Conservation (phyloP, 2,329 filamentous ascomycete genomes). For the Colletotrichum camelliae region DNA sequence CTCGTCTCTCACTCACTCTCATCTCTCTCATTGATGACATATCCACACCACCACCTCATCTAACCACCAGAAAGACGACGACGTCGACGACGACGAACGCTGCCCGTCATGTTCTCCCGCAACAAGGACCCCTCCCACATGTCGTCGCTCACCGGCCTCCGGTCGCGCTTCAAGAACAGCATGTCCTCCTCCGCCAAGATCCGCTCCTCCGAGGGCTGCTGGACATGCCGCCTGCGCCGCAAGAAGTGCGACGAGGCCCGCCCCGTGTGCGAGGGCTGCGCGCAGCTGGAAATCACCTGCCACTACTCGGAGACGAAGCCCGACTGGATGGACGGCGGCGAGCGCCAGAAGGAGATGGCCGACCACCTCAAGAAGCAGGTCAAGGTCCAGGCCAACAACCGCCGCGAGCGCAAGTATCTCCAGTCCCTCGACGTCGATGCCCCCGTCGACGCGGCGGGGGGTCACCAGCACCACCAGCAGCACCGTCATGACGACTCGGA, state of each 20-base stretch:
- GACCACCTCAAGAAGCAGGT: conserved; percentile 27
- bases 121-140: not conserved
- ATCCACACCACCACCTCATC: not conserved
- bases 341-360: conserved; percentile 27
- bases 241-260: conserved; percentile 65
- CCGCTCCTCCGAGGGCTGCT: conserved; percentile 57
- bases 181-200: conserved; percentile 29
- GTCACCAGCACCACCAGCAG: not conserved
- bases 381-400: conserved; percentile 26
- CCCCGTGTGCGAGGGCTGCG: conserved; percentile 57
- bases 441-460: not conserved
- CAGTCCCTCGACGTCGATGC: conserved; percentile 37
- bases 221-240: conserved; percentile 65
- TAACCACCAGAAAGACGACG: not conserved
- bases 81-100: not conserved
- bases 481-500: conserved; percentile 1
- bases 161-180: conserved; percentile 10
- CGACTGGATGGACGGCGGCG: conserved; percentile 59
- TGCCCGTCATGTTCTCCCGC: conserved; percentile 13
- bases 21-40: not conserved
- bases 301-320: conserved; percentile 57
- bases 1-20: not conserved
- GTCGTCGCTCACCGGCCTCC: not conserved
- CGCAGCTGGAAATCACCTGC: conserved; percentile 61
- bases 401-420: conserved; percentile 51